phyloP scores from a whole-genome alignment of 805 yeast genomes.

The Metschnikowia chrysomelidarum region DNA sequence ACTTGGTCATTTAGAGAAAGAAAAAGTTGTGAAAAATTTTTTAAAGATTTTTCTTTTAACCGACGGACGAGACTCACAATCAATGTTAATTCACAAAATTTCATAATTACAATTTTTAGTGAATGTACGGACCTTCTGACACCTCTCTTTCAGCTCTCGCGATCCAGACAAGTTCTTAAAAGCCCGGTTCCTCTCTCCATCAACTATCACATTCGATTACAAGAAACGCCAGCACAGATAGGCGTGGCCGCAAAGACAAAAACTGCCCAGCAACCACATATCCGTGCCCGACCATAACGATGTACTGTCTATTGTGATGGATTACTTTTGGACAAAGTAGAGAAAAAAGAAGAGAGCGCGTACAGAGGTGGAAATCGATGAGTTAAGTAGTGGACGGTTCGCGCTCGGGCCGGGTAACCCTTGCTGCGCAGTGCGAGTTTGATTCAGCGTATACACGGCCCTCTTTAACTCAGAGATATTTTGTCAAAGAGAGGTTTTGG shows the following conservation, averaged over 20 bases:
- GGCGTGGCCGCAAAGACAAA: constrained; percentile 23
- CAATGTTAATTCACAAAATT: background rate
- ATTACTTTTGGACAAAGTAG: constrained; percentile 66
- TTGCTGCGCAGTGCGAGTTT: constrained; percentile 2
- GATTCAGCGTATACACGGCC: background rate
- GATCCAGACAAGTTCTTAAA: constrained; percentile 53
- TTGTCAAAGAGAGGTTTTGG: too few species aligned
- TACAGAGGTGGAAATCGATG: background rate
- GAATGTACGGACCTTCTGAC: constrained; percentile 47
- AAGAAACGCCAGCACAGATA: constrained; percentile 23
- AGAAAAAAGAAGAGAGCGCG: constrained; percentile 19
- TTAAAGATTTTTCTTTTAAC: too few species aligned
- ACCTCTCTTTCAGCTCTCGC: constrained; percentile 47
- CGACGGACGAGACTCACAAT: background rate
- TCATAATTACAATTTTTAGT: background rate
- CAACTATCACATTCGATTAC: constrained; percentile 42
- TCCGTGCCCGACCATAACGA: constrained; percentile 26
- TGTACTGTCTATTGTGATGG: constrained; percentile 73
- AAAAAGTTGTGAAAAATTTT: too few species aligned
- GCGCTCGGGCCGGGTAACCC: constrained; percentile 18
- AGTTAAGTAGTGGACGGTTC: constrained; percentile 8
- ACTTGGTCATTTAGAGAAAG: too few species aligned
- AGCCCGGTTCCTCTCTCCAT: constrained; percentile 43
- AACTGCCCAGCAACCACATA: constrained; percentile 28
- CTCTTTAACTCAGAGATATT: too few species aligned